Base-by-base conservation (phyloP, 1,139 yeast genomes). In the Hanseniaspora uvarum region DNA sequence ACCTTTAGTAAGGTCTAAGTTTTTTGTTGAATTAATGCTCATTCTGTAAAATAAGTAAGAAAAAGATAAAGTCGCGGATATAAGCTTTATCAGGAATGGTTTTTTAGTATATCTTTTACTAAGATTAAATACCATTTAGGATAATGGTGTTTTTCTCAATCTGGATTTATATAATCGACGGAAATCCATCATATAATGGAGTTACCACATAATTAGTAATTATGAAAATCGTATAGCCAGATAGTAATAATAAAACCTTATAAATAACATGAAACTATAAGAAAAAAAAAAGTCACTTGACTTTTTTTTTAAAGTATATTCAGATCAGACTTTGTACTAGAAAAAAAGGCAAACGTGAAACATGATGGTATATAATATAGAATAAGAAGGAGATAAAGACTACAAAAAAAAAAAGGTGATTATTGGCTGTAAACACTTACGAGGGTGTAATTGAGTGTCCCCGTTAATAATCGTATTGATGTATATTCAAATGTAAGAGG, bases 11-110 rank as follows among this genome's bases (percentile, higher is more conserved):
- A 40, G 19, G n/a, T 40, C 45, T 40, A 40, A 8, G 21, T 43
- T 43, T 21, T 44, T 44, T 11, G 46, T 19, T 31, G 36, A 31
- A 44, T 44, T 19, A 11, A 44, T 31, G 19, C 46, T 44, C 37
- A 44, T 44, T 30, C 12, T 44, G 38, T 44, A 44, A 16, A 44
- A 3, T 43, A 44, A 1, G 28, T 28, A 26, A 3, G 34, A 30
- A 12, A 41, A 28, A 16, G 34, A 30, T 41, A 41, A 16, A 8
- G 46, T 28, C 11, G 24, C 46, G 46, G 46, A 41, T 18, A 41
- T 41, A 41, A 41, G 46, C 36, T 41, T 41, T 16, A 41, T 16
- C 12, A 41, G 24, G 33, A 28, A 41, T 28, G 46, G 46, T 41
- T 41, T 41, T 28, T 18, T 41, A 12, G 43, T 39, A n/a, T 14